These are phyloP conservation scores for Pythium aquatile DNA, from an alignment of 352 stramenopile species.

Conservation along the genomic window DNA sequence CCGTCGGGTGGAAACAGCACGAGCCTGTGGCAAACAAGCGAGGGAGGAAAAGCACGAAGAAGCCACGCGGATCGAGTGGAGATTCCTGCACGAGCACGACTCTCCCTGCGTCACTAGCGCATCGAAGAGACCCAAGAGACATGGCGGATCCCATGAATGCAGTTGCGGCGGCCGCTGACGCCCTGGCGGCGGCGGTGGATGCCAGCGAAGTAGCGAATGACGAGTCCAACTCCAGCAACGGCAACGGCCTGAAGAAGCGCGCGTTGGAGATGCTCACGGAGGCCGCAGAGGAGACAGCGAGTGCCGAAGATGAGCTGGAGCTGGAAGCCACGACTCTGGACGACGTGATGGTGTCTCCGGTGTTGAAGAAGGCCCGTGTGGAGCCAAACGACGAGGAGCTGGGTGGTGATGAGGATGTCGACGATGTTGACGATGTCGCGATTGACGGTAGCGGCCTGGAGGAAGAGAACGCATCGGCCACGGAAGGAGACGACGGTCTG, in stretches of 20 bases:
- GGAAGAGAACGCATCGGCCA: slow-evolving; percentile 15
- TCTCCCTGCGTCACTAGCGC: slow-evolving; percentile 1
- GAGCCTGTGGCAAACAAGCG: background rate
- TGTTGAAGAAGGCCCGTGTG: slow-evolving; percentile 49
- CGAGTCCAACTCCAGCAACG: background rate
- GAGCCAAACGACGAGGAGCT: slow-evolving; percentile 51
- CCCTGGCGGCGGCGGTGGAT: slow-evolving; percentile 17
- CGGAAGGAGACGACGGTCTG: slow-evolving; percentile 15
- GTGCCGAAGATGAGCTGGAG: slow-evolving; percentile 24
- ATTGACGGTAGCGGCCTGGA: slow-evolving; percentile 10
- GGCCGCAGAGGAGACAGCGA: slow-evolving; percentile 8
- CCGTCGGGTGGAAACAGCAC: background rate
- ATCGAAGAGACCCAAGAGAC: background rate
- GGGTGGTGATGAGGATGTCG: slow-evolving; percentile 27
- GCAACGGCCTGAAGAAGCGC: slow-evolving; percentile 19
- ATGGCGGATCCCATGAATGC: slow-evolving; percentile 24
- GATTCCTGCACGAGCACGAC: background rate
- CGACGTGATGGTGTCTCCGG: slow-evolving; percentile 56
- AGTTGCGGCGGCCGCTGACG: slow-evolving; percentile 20
- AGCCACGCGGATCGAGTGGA: background rate
- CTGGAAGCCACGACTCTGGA: slow-evolving; percentile 54
- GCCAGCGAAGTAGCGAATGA: background rate
- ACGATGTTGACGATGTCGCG: slow-evolving; percentile 13
- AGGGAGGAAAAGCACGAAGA: slow-evolving; percentile 2
- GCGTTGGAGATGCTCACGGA: slow-evolving; percentile 24